phyloP scores from a whole-genome alignment of 345 rosid genomes.

The Dipteronia dyeriana region DNA sequence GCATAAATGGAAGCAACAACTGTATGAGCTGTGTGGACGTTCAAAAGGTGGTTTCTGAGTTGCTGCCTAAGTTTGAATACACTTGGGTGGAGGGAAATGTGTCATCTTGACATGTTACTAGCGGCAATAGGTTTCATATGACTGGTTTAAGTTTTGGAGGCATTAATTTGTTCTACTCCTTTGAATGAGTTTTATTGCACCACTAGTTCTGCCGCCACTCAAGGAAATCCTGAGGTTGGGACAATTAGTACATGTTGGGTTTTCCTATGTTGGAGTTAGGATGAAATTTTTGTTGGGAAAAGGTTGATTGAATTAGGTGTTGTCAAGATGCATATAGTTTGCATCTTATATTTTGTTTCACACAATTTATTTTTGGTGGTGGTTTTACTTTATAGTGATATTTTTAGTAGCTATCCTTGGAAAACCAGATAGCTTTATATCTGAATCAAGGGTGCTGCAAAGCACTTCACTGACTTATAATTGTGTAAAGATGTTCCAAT shows the following conservation, averaged over 20 bases:
- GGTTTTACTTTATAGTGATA: neutral
- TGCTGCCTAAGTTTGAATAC: constrained; percentile 68
- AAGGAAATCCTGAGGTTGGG: constrained; percentile 9
- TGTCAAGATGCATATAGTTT: neutral
- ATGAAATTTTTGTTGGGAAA: neutral
- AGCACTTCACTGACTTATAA: neutral
- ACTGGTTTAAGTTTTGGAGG: constrained; percentile 8
- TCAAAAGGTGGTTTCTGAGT: constrained; percentile 62
- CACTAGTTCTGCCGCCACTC: neutral
- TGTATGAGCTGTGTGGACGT: constrained; percentile 37
- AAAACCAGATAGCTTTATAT: constrained; percentile 1
- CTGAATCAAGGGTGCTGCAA: neutral
- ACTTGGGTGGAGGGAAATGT: constrained; percentile 43
- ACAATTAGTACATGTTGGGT: neutral
- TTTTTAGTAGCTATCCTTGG: neutral
- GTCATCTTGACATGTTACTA: constrained; percentile 37
- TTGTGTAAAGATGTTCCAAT: constrained; percentile 1
- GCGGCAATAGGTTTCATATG: neutral
- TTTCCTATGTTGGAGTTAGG: constrained; percentile 2
- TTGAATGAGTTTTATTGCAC: neutral
- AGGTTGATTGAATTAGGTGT: constrained; percentile 1
- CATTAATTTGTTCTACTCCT: neutral
- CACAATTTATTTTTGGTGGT: neutral
- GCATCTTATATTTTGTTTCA: constrained; percentile 1
- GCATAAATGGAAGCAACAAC: constrained; percentile 43